Conservation (phyloP, 1,139 yeast genomes). For the Taphrina populina region DNA sequence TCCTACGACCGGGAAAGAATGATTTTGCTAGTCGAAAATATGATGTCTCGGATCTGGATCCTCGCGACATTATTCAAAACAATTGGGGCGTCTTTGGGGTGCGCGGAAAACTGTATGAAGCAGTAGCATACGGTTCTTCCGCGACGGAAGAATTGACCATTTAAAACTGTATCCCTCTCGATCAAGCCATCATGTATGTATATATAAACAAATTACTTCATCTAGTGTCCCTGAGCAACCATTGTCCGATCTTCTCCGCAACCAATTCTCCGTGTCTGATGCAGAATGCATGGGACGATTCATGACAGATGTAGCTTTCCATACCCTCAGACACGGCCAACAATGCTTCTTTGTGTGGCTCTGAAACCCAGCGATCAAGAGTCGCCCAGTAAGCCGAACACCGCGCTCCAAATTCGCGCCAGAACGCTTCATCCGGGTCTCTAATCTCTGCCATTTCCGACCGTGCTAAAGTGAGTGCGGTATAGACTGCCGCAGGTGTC, state of each 20-base stretch:
- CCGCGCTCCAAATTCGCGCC: slow-evolving; percentile 6
- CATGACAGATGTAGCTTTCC: slow-evolving; percentile 22
- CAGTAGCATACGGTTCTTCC: slow-evolving; percentile 20
- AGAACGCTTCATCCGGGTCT: slow-evolving; percentile 19
- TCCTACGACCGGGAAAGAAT: slow-evolving; percentile 26
- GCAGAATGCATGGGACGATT: slow-evolving; percentile 27
- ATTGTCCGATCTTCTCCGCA: slow-evolving; percentile 17
- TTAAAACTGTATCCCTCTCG: too few species aligned
- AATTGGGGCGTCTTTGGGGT: slow-evolving; percentile 33
- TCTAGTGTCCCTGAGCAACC: slow-evolving; percentile 21
- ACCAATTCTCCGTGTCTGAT: slow-evolving; percentile 25
- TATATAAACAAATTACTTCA: too few species aligned
- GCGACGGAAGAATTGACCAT: slow-evolving; percentile 14
- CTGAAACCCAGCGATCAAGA: slow-evolving; percentile 15
- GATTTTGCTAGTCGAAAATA: slow-evolving; percentile 32
- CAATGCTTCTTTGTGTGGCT: not conserved
- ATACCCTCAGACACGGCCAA: slow-evolving; percentile 8
- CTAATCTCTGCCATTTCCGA: slow-evolving; percentile 23
- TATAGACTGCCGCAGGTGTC: slow-evolving; percentile 2
- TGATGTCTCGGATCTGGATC: slow-evolving; percentile 30
- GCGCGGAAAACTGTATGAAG: slow-evolving; percentile 31
- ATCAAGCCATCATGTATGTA: too few species aligned
- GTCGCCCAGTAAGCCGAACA: slow-evolving; percentile 29
- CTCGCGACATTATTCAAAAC: slow-evolving; percentile 29
- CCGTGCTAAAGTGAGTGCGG: slow-evolving; percentile 23